phyloP scores from a whole-genome alignment of 169 alveolate genomes.

The Eimeria nieschulzi region DNA sequence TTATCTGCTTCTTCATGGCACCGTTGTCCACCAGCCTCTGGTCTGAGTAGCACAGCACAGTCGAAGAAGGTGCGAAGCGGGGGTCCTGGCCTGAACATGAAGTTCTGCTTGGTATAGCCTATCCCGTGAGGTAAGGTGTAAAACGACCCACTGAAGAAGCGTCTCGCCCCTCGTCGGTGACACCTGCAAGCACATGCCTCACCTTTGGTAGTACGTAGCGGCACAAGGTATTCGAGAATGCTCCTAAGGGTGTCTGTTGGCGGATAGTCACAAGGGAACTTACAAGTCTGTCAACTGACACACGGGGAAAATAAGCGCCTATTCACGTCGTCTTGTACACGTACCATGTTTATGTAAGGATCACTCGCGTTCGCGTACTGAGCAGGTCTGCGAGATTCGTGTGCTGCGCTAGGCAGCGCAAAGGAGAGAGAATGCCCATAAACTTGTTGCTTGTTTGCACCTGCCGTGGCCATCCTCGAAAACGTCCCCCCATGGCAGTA shows the following conservation, averaged over 20 bases:
- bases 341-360: constrained; percentile 69
- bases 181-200: constrained; percentile 7
- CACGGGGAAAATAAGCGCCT: not conserved
- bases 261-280: no score
- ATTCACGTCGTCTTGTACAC: not conserved
- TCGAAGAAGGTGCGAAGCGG: not conserved
- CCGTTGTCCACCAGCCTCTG: not conserved
- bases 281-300: no score
- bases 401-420: not conserved
- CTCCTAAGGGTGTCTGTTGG: no score
- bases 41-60: not conserved
- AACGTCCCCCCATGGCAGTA: constrained; percentile 2
- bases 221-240: no score
- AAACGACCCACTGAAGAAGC: not conserved
- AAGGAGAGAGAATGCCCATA: not conserved
- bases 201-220: no score
- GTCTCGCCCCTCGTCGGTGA: constrained; percentile 7
- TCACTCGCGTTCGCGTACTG: constrained; percentile 59
- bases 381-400: constrained; percentile 1
- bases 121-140: not conserved
- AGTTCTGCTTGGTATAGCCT: not conserved
- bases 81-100: not conserved
- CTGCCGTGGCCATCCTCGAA: constrained; percentile 6
- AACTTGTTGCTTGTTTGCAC: not conserved
- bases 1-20: not conserved